phyloP scores from a whole-genome alignment of 2,329 filamentous ascomycete genomes.

The Blastomyces parvus region DNA sequence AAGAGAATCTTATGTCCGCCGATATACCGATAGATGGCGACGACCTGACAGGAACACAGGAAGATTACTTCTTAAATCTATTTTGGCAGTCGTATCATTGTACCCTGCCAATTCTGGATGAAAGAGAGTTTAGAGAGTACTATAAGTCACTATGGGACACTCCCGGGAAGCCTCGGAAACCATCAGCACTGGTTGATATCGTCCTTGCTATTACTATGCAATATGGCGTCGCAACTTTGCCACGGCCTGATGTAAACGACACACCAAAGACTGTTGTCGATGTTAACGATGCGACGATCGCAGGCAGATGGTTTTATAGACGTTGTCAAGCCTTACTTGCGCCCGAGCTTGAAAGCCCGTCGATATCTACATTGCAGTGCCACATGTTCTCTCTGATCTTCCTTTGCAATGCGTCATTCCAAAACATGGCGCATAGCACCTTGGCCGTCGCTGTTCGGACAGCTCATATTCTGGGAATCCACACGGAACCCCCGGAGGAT shows the following conservation, averaged over 20 bases:
- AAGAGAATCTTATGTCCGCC: conserved; percentile 12
- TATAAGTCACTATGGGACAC: conserved; percentile 36
- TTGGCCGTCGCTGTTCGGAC: conserved; percentile 36
- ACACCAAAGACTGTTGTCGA: conserved; percentile 16
- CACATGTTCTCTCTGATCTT: conserved; percentile 40
- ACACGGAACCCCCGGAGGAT: conserved; percentile 36
- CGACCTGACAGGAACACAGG: conserved; percentile 33
- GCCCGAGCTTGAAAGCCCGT: conserved; percentile 41
- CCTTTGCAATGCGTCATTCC: conserved; percentile 41
- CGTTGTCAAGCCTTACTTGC: conserved; percentile 39
- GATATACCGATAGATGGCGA: conserved; percentile 15
- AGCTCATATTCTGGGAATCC: conserved; percentile 42
- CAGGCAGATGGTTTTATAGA: conserved; percentile 41
- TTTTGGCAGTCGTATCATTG: conserved; percentile 43
- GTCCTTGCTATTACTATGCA: conserved; percentile 46
- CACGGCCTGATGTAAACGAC: conserved; percentile 7
- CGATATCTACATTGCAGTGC: conserved; percentile 42
- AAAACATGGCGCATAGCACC: conserved; percentile 40
- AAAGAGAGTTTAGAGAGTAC: conserved; percentile 37
- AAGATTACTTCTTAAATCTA: conserved; percentile 40
- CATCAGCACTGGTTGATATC: conserved; percentile 45
- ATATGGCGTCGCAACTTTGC: conserved; percentile 28
- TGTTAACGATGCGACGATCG: conserved; percentile 32
- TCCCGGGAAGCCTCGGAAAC: conserved; percentile 25
- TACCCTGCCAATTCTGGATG: conserved; percentile 36